Evolutionary conservation across 495 filamentous ascomycete genomes (phyloP).

Genomic region (Aspergillus nanangensis): DNA sequence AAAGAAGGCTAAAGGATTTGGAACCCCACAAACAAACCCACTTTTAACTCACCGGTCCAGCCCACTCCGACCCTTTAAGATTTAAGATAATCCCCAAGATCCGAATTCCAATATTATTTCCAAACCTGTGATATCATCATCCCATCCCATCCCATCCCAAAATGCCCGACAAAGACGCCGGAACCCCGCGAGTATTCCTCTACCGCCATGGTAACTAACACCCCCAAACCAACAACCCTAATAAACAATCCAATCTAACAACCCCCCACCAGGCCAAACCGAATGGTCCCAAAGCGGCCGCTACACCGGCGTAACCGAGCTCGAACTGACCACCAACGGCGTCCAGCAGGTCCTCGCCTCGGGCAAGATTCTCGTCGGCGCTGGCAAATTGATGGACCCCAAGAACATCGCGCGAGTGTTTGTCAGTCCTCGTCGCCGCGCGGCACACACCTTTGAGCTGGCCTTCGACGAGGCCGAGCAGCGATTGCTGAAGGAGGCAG

Average conservation of each 20-base stretch:
- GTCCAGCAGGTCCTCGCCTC: slow-evolving; percentile 67
- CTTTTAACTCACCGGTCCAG: too few species aligned
- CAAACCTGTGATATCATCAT: too few species aligned
- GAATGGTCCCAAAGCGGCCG: slow-evolving; percentile 85
- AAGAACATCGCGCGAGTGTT: slow-evolving; percentile 68
- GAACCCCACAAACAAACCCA: too few species aligned
- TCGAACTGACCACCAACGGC: slow-evolving; percentile 72
- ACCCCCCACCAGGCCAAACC: slow-evolving; percentile 54
- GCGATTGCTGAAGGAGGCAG: slow-evolving; percentile 17
- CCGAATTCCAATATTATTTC: too few species aligned
- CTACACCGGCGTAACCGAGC: slow-evolving; percentile 79
- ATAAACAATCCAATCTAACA: background rate
- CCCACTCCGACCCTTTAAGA: too few species aligned
- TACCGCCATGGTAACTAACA: slow-evolving; percentile 3
- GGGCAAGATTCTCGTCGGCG: slow-evolving; percentile 66
- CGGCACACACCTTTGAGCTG: slow-evolving; percentile 71
- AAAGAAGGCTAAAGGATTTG: too few species aligned
- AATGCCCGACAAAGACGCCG: slow-evolving; percentile 6
- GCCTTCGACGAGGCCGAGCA: slow-evolving; percentile 47
- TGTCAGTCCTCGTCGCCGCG: slow-evolving; percentile 73
- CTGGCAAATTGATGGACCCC: slow-evolving; percentile 74
- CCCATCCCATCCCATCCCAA: too few species aligned
- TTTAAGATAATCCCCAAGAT: too few species aligned
- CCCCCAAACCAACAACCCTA: background rate
- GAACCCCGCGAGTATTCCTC: slow-evolving; percentile 7